Evolutionary conservation across 768 basidiomycete genomes (phyloP).

Genomic region (Boletus sensibilis): DNA sequence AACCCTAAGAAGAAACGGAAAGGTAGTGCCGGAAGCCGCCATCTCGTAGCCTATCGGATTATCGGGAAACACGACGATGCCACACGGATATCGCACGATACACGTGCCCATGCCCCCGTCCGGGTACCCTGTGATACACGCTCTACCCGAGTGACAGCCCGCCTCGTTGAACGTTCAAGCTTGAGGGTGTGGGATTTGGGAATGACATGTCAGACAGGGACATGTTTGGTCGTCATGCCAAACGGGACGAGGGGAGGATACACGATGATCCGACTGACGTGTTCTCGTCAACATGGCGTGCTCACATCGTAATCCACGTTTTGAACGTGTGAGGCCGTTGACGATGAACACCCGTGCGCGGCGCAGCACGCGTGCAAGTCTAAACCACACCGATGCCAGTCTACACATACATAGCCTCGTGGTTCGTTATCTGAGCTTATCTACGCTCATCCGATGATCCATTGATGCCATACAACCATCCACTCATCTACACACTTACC

Average conservation of each 20-base stretch:
- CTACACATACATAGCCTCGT: conserved; percentile 11
- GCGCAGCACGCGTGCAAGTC: not conserved
- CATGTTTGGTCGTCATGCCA: not conserved
- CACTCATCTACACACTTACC: not conserved
- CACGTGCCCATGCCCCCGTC: conserved; percentile 1
- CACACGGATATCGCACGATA: not conserved
- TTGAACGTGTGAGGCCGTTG: not conserved
- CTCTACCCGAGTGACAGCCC: not conserved
- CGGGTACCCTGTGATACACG: not conserved
- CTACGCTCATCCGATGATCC: not conserved
- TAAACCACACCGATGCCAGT: not conserved
- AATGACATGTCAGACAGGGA: not conserved
- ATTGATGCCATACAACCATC: not conserved
- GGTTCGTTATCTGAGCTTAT: conserved; percentile 21
- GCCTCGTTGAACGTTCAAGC: too few relatives aligned
- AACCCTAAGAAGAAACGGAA: conserved; percentile 68
- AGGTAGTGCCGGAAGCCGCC: conserved; percentile 26
- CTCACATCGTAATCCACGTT: conserved; percentile 5
- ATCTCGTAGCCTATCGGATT: not conserved
- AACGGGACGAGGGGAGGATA: not conserved
- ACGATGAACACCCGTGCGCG: not conserved
- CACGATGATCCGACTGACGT: not conserved
- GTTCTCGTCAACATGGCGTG: conserved; percentile 7
- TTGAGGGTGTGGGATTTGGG: not conserved
- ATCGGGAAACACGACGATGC: not conserved